phyloP scores from a whole-genome alignment of 2,329 filamentous ascomycete genomes.

The Epichloe elymi region DNA sequence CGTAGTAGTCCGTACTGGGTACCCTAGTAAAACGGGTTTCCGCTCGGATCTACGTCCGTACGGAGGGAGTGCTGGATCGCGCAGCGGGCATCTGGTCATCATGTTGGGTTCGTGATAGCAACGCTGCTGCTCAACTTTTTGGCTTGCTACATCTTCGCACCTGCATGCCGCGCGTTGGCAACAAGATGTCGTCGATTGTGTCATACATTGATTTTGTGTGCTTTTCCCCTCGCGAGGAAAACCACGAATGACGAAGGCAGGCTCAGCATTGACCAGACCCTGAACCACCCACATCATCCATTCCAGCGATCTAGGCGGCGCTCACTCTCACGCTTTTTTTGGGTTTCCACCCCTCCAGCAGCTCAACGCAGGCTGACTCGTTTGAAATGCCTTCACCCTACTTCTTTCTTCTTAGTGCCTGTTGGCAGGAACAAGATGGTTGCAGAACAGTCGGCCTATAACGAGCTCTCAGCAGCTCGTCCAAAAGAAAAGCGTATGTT shows the following conservation, averaged over 20 bases:
- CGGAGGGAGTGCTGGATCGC: background rate
- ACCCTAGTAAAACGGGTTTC: background rate
- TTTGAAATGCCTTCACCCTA: background rate
- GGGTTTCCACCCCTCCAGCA: too few relatives aligned
- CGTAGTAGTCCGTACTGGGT: background rate
- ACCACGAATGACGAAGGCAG: constrained; percentile 3
- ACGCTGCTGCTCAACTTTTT: background rate
- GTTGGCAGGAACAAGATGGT: background rate
- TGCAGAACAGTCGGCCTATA: background rate
- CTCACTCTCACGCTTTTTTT: background rate
- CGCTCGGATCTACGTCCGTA: background rate
- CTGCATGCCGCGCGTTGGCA: background rate
- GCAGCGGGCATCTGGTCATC: background rate
- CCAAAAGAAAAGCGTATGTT: background rate
- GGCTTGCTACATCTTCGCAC: too few relatives aligned
- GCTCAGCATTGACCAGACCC: background rate
- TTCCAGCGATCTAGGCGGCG: constrained; percentile 8
- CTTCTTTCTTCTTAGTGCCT: background rate
- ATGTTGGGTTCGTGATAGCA: background rate
- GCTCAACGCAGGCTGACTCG: background rate
- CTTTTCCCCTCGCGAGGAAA: background rate
- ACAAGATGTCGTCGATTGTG: background rate
- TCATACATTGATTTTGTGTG: constrained; percentile 1
- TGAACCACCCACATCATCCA: constrained; percentile 9
- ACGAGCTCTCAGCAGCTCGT: background rate